Conservation (phyloP, 345 rosid genomes). For the Eucalyptus polyanthemos region DNA sequence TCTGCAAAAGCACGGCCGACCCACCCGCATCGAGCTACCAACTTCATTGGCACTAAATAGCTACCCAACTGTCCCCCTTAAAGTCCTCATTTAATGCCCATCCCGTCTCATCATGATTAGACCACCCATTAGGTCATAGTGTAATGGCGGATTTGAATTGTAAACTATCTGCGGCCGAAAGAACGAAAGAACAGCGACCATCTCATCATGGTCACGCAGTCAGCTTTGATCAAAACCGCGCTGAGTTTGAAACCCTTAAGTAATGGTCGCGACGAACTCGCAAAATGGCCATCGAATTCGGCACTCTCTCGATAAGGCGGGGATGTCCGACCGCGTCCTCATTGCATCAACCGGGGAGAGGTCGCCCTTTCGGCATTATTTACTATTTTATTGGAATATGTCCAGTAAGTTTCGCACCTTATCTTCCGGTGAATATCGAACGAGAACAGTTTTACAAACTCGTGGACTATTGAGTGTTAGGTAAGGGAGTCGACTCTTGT, state of each 20-base stretch:
- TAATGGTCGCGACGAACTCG: not conserved
- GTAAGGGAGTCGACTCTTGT: not conserved
- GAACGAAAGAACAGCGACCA: not conserved
- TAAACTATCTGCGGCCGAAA: not conserved
- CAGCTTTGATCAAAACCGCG: not conserved
- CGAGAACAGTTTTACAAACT: not conserved
- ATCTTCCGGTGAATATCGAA: not conserved
- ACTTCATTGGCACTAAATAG: not conserved
- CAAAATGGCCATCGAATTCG: not conserved
- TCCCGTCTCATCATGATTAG: not conserved
- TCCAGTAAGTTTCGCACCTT: not conserved
- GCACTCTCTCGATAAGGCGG: not conserved
- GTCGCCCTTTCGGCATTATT: not conserved
- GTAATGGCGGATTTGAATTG: not conserved
- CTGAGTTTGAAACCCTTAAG: not conserved
- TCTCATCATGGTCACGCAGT: not conserved
- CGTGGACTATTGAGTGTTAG: not conserved
- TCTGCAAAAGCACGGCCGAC: not conserved
- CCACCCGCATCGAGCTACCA: not conserved
- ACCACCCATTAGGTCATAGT: not conserved
- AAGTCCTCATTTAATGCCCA: not conserved
- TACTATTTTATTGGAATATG: not conserved
- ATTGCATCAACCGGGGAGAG: not conserved
- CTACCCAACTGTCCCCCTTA: not conserved
- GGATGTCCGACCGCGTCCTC: not conserved